A percentile compares a stretch with the other conserved stretches of the same genome.
Evolutionary conservation across 2,329 filamentous ascomycete genomes (phyloP).

Genomic region (Escovopsis sp.): DNA sequence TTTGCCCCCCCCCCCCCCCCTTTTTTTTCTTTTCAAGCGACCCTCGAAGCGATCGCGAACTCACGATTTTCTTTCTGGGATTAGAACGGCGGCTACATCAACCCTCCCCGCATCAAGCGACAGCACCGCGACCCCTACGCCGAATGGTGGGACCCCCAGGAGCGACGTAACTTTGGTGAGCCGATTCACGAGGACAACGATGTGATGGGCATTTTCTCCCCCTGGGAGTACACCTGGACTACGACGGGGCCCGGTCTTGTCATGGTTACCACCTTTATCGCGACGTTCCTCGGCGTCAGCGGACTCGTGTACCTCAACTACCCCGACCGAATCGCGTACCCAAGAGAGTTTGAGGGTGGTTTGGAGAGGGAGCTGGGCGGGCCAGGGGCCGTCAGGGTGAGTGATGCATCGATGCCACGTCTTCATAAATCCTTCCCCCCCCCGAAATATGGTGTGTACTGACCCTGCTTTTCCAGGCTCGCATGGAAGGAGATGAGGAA

Average conservation of each 20-base stretch:
- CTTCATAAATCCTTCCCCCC: too few relatives aligned
- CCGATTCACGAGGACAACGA: constrained; percentile 96
- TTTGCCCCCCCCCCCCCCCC: not conserved
- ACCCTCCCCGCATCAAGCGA: constrained; percentile 68
- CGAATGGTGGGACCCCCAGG: constrained; percentile 96
- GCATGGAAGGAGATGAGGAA: constrained; percentile 39
- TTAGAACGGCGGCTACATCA: constrained; percentile 74
- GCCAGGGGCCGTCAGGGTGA: constrained; percentile 48
- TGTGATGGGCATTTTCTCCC: constrained; percentile 74
- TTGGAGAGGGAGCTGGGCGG: constrained; percentile 65
- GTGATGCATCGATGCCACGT: constrained; percentile 17
- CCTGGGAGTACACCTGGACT: constrained; percentile 76
- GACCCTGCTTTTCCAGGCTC: constrained; percentile 27
- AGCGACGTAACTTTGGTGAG: constrained; percentile 92
- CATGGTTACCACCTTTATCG: constrained; percentile 55
- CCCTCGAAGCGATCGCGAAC: constrained; percentile 8
- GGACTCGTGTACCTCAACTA: constrained; percentile 56
- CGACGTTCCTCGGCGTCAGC: constrained; percentile 46
- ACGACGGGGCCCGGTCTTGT: constrained; percentile 54
- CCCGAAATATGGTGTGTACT: constrained; percentile 4
- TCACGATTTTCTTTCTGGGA: constrained; percentile 6
- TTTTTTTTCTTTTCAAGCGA: too few relatives aligned
- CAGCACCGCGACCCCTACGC: constrained; percentile 85
- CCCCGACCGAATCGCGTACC: constrained; percentile 55
- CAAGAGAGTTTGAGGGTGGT: constrained; percentile 57